Evolutionary conservation across 148 eudicot species (phyloP), one percentile per base, ranked within the genome.

Genomic region (Fagopyrum homotropicum): DNA sequence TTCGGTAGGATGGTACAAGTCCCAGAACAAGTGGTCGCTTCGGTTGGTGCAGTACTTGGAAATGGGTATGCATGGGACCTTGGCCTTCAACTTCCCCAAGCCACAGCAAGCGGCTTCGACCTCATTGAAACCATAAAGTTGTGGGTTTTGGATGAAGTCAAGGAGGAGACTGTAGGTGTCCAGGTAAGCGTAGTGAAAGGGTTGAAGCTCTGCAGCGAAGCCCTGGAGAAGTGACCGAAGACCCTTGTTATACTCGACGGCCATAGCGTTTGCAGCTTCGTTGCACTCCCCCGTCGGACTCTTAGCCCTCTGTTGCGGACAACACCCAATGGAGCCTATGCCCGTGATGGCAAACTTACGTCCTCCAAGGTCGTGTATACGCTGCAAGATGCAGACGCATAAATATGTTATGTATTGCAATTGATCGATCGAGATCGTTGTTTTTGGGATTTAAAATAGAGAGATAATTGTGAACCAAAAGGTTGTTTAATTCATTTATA

Each of bases 31-130:
- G 75, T 93, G 86, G 45, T 84, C 83, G 9, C 77, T 86, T 83
- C 98, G 82, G 79, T 93, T 87, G 52, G 79, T 43, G 77, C 98
- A 93, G 19, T 78, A 86, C 5, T 56, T n/a, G 22, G 98, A 69
- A 15, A 91, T 57, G 3, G 98, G 98, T 15, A 83, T 5, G 74
- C 98, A 93, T 5, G 94, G 78, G 40, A 85, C 73, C 51, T 87
- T 22, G 0, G 97, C 98, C 14, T 84, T 87, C 50, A 93, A 61
- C 64, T 79, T 80, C 45, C 98, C 98, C 61, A 88, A 75, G 26
- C 98, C 97, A 78, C 98, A 93, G 76, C 98, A 93, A 35, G 98
- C 98, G 4, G 84, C 79, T 76, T 86, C 89, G 22, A 74, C 82
- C 79, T 91, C 90, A 9, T 81, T 87, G 81, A 93, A 93, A 69